Percentiles rank a stretch among this genome's conserved stretches.
Conservation (phyloP, 768 basidiomycete species). For the Podaxis carcinomalis region DNA sequence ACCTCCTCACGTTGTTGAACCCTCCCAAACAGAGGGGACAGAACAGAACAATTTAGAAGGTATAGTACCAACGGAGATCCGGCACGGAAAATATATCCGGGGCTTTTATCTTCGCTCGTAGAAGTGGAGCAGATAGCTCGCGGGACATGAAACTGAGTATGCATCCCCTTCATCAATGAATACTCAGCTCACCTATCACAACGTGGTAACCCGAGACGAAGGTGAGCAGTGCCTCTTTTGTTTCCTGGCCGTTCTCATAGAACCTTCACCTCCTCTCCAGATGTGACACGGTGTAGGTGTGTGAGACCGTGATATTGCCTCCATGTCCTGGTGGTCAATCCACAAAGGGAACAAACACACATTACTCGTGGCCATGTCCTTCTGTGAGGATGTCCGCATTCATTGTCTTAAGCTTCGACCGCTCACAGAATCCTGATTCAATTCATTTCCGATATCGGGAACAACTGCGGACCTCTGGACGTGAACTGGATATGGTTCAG, state of each 20-base stretch:
- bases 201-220: not conserved
- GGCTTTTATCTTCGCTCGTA: not conserved
- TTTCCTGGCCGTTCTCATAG: not conserved
- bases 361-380: not conserved
- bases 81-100: not conserved
- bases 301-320: not conserved
- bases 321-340: not conserved
- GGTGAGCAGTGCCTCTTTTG: not conserved
- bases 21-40: not conserved
- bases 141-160: conserved; percentile 1
- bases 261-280: not conserved
- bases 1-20: not conserved
- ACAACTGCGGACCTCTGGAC: not conserved
- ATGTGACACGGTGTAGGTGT: not conserved
- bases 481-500: not conserved
- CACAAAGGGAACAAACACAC: not conserved
- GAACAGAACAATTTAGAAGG: not conserved
- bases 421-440: not conserved
- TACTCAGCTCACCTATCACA: not conserved
- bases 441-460: conserved; percentile 12
- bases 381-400: not conserved
- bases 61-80: not conserved
- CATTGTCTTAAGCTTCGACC: not conserved
- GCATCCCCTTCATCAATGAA: not conserved
- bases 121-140: not conserved